Evolutionary conservation across 345 rosid genomes (phyloP).

Genomic region (Fremontodendron californicum): DNA sequence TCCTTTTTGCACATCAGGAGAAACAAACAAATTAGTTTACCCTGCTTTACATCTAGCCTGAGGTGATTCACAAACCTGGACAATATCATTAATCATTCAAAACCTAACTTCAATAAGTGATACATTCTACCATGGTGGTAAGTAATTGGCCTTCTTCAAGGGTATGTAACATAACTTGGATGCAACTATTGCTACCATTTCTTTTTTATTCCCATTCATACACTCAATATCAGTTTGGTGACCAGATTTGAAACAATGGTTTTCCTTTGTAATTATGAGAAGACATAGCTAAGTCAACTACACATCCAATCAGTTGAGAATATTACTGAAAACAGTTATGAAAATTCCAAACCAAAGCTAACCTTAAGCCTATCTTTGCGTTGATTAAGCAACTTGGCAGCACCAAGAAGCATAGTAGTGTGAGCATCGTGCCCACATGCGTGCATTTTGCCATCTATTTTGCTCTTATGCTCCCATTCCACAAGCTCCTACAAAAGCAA

Average conservation of each 20-base stretch:
- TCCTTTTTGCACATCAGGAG: background rate
- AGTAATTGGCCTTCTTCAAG: background rate
- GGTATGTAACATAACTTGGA: background rate
- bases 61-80: background rate
- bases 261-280: background rate
- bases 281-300: background rate
- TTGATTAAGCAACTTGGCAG: slow-evolving; percentile 77
- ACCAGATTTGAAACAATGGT: background rate
- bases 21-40: background rate
- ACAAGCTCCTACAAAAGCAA: slow-evolving; percentile 58
- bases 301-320: background rate
- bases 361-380: slow-evolving; percentile 64
- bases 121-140: too few species aligned
- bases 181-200: background rate
- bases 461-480: slow-evolving; percentile 86
- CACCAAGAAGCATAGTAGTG: slow-evolving; percentile 87
- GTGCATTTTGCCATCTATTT: slow-evolving; percentile 75
- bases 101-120: too few species aligned
- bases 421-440: slow-evolving; percentile 87
- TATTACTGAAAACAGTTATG: background rate
- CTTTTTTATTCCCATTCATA: background rate
- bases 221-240: background rate
- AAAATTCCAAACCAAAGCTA: slow-evolving; percentile 14
- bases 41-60: background rate
- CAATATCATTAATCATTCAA: background rate